Base-by-base conservation (phyloP, 2,329 filamentous ascomycete genomes). In the Penicillium sclerotiorum region DNA sequence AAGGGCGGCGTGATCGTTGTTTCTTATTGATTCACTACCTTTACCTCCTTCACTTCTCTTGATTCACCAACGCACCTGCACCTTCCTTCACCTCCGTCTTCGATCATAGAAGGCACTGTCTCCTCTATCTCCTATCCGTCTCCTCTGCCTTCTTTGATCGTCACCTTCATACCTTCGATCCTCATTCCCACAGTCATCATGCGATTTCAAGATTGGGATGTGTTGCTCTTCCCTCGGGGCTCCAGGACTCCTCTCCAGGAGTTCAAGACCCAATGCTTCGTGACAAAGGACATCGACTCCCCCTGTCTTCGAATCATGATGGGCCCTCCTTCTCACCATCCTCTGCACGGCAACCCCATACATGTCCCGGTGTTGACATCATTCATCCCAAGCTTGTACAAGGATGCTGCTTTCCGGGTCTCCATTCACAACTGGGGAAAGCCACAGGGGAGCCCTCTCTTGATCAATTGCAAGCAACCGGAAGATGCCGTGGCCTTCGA, bases 171-270 rank as follows among this genome's bases (percentile, higher is more conserved):
- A 38, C 70, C 68, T 67, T 48, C 70, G 64, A 39, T 15, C 52
- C 69, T 64, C 27, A 69, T 61, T 37, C 70, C 68, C 66, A 47
- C 70, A 63, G 39, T 15, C 70, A 78, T 61, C 55, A 95, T 95
- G 90, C 85, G 90, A 51, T 95, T 88, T 77, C 82, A 90, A 60
- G 85, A 90, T 63, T 95, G 90, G 90, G 90, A 95, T 63, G 81
- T 94, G 47, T 82, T 95, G 36, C 77, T 95, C 53, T 95, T 95
- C 67, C 86, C 89, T 0, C 74, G 76, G 70, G 79, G 81, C 53
- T 84, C 79, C 60, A 85, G 84, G 60, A 73, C 87, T 11, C 90
- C 90, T 1, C 71, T 92, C 47, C 88, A 89, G 69, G 90, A 95
- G 71, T 95, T 94, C 78, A 86, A 85, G 64, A 89, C 89, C 7